A percentile compares a stretch with the other conserved stretches of the same genome.
Evolutionary conservation across 1,284 basidiomycete species (phyloP).

Genomic region (Ustilago crameri): DNA sequence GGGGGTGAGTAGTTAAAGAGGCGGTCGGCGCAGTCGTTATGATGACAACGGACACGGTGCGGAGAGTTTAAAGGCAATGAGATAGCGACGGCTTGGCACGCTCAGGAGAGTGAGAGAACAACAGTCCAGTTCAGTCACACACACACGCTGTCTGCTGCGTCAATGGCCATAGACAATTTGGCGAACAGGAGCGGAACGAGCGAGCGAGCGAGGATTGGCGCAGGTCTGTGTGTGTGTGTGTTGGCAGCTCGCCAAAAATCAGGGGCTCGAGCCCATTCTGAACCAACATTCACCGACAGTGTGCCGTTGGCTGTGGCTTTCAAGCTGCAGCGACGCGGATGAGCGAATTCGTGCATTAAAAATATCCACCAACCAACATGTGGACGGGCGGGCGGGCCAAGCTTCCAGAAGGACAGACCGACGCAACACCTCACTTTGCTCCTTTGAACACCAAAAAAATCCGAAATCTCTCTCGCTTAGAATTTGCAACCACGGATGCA

Average conservation of each 20-base stretch:
- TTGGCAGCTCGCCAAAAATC: conserved; percentile 26
- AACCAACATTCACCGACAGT: too few species aligned
- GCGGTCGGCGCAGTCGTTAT: neutral
- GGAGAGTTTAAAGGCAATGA: conserved; percentile 30
- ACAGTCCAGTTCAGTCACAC: neutral
- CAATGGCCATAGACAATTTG: too few species aligned
- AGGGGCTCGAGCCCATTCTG: conserved; percentile 37
- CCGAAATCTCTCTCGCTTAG: neutral
- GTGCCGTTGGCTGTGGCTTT: too few species aligned
- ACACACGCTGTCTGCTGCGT: too few species aligned
- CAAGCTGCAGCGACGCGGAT: neutral
- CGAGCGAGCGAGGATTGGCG: neutral
- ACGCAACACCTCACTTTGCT: conserved; percentile 40
- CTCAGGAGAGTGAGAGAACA: neutral
- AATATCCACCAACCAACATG: too few species aligned
- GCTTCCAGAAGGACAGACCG: conserved; percentile 20
- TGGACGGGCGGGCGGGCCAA: too few species aligned
- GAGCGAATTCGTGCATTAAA: conserved; percentile 28
- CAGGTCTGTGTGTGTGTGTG: conserved; percentile 13
- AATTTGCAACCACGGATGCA: conserved; percentile 7
- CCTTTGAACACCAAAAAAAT: conserved; percentile 1
- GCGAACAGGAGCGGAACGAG: neutral
- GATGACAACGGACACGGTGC: conserved; percentile 10
- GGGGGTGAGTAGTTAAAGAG: conserved; percentile 7
- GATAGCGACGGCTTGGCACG: conserved; percentile 6